A percentile compares a stretch with the other conserved stretches of the same genome.
Conservation (phyloP, 2,329 filamentous ascomycete species). For the Ceratocystis ficicola region DNA sequence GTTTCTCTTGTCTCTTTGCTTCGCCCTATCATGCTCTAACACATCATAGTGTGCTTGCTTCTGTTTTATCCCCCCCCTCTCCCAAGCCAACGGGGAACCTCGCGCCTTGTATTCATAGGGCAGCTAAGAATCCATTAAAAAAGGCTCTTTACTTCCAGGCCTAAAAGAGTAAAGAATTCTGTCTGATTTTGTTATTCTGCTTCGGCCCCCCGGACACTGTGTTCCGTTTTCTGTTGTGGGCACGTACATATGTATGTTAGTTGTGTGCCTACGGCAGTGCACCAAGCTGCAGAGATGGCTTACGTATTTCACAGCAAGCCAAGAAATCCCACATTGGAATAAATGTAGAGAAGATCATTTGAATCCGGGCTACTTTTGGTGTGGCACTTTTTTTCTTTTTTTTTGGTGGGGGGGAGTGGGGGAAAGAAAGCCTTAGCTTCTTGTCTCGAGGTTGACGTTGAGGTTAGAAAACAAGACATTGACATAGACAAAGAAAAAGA, state of each 20-base stretch:
- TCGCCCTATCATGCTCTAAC: not conserved
- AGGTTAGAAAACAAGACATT: too few species aligned
- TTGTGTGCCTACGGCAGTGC: too few species aligned
- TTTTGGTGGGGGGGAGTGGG: too few species aligned
- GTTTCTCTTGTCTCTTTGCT: not conserved
- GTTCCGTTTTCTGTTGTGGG: not conserved
- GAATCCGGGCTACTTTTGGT: too few species aligned
- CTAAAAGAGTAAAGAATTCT: not conserved
- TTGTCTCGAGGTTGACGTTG: too few species aligned
- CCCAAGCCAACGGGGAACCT: not conserved
- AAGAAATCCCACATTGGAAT: too few species aligned
- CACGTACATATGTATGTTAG: not conserved
- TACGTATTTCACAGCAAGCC: too few species aligned
- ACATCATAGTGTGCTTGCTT: not conserved
- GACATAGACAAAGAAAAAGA: too few species aligned
- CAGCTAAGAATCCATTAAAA: not conserved
- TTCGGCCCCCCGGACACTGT: constrained; percentile 1
- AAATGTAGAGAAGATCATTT: too few species aligned
- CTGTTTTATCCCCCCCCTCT: not conserved
- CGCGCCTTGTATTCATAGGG: not conserved
- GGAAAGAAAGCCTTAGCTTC: too few species aligned
- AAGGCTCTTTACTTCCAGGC: not conserved
- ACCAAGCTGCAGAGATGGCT: too few species aligned
- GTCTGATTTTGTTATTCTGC: not conserved
- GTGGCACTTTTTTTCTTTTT: too few species aligned